Percentiles rank a stretch among this genome's conserved stretches.
Evolutionary conservation across 2,329 filamentous ascomycete species (phyloP).

Genomic region (Podosphaera leucotricha): DNA sequence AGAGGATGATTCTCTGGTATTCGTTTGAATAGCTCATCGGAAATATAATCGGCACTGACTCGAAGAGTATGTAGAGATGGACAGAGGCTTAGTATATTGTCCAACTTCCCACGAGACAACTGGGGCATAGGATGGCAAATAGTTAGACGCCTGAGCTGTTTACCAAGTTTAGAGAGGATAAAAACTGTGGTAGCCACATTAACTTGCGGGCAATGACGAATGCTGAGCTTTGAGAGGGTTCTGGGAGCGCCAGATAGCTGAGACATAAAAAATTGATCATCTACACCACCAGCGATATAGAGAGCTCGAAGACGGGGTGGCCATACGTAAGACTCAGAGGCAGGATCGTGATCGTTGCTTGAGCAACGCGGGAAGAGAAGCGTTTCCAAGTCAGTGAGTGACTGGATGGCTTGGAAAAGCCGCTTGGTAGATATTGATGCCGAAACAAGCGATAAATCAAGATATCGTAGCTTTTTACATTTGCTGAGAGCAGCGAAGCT

Average conservation of each 20-base stretch:
- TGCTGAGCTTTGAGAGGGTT: constrained; percentile 11
- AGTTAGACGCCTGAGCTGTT: constrained; percentile 12
- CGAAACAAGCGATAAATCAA: constrained; percentile 15
- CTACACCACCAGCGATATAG: constrained; percentile 15
- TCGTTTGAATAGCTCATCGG: constrained; percentile 8
- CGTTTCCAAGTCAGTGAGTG: constrained; percentile 12
- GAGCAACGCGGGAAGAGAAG: constrained; percentile 15
- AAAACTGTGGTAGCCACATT: constrained; percentile 6
- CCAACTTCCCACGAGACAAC: constrained; percentile 8
- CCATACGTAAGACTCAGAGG: constrained; percentile 10
- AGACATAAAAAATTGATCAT: constrained; percentile 11
- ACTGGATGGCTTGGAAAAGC: constrained; percentile 14
- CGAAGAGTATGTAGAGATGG: constrained; percentile 11
- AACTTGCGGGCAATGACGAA: constrained; percentile 15
- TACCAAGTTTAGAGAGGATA: constrained; percentile 9
- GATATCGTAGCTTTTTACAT: constrained; percentile 12
- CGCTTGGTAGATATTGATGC: constrained; percentile 13
- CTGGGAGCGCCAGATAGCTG: constrained; percentile 8
- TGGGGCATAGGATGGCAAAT: constrained; percentile 16
- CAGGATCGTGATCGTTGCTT: constrained; percentile 1
- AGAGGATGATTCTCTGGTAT: constrained; percentile 8
- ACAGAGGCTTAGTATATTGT: constrained; percentile 10
- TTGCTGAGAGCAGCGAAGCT: constrained; percentile 16
- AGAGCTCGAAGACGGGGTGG: constrained; percentile 13
- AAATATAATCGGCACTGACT: constrained; percentile 15